These are phyloP conservation scores for Camillea tinctor DNA, from an alignment of 2,329 filamentous ascomycete species.

Conservation along the genomic window DNA sequence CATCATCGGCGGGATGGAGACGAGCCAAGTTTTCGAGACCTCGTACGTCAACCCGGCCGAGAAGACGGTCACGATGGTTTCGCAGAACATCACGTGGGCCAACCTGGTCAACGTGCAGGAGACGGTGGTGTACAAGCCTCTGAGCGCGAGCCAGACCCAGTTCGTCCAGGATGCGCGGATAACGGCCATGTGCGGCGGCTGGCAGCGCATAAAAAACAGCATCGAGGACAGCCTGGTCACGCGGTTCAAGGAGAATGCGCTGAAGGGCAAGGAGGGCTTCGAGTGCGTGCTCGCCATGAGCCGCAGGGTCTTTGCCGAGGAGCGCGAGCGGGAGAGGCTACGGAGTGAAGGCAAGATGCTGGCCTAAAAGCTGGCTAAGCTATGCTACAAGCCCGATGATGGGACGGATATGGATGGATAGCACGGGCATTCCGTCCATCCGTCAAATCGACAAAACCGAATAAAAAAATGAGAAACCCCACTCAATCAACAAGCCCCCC, in stretches of 20 bases:
- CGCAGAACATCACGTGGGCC: conserved; percentile 88
- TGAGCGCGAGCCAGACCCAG: conserved; percentile 60
- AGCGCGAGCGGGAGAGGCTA: conserved; percentile 63
- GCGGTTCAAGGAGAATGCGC: conserved; percentile 87
- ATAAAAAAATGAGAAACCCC: neutral
- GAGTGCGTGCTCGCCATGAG: conserved; percentile 94
- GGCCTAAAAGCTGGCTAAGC: conserved; percentile 13
- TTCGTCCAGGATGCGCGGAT: conserved; percentile 91
- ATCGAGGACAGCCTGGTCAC: conserved; percentile 91
- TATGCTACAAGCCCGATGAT: neutral
- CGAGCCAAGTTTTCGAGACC: conserved; percentile 89
- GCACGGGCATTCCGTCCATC: no score
- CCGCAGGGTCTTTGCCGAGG: conserved; percentile 85
- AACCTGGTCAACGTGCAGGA: conserved; percentile 91
- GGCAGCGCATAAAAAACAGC: conserved; percentile 94
- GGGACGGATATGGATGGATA: no score
- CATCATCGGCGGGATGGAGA: conserved; percentile 75
- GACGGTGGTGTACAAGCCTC: conserved; percentile 81
- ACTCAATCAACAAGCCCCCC: neutral
- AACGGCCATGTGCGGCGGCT: conserved; percentile 90
- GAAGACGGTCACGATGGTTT: conserved; percentile 94
- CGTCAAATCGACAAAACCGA: neutral
- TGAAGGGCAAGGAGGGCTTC: conserved; percentile 89
- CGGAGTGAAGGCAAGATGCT: conserved; percentile 32
- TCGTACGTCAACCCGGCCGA: conserved; percentile 84